Percentiles rank a stretch among this genome's conserved stretches.
phyloP scores from a whole-genome alignment of 2,329 filamentous ascomycete genomes.

The Exophiala sp. region DNA sequence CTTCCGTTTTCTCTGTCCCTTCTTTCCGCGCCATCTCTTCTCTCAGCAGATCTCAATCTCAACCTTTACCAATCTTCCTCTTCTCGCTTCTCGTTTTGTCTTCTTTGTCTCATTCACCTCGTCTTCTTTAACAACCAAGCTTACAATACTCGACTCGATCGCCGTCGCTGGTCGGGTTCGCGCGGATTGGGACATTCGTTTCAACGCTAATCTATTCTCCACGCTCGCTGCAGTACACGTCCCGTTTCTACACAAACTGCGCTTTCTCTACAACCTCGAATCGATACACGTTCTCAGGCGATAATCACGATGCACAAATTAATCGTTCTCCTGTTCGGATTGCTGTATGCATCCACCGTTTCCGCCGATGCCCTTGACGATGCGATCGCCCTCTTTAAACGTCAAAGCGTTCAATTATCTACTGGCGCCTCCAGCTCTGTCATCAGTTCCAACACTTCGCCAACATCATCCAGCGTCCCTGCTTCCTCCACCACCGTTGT shows the following conservation, averaged over 20 bases:
- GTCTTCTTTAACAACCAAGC: slow-evolving; percentile 8
- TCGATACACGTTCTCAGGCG: background rate
- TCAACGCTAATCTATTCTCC: background rate
- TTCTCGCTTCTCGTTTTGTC: background rate
- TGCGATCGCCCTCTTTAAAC: slow-evolving; percentile 24
- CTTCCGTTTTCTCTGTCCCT: too few relatives aligned
- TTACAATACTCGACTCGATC: background rate
- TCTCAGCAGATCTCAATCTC: background rate
- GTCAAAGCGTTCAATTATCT: slow-evolving; percentile 23
- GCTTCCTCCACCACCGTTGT: slow-evolving; percentile 17
- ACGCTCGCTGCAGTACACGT: slow-evolving; percentile 2
- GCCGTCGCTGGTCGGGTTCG: slow-evolving; percentile 1
- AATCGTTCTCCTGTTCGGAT: slow-evolving; percentile 13
- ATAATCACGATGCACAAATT: slow-evolving; percentile 20
- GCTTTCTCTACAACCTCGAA: background rate
- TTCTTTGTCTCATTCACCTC: slow-evolving; percentile 12
- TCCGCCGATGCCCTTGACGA: slow-evolving; percentile 24
- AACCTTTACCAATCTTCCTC: background rate
- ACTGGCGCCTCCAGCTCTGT: slow-evolving; percentile 24
- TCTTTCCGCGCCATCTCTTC: too few relatives aligned
- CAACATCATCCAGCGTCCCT: slow-evolving; percentile 6
- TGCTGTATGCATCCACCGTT: slow-evolving; percentile 25
- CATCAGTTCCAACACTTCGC: slow-evolving; percentile 10
- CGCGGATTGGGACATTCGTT: background rate
- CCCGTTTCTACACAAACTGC: background rate